Base-by-base conservation (phyloP, 164 flowering plant species). In the Euptelea pleiosperma region DNA sequence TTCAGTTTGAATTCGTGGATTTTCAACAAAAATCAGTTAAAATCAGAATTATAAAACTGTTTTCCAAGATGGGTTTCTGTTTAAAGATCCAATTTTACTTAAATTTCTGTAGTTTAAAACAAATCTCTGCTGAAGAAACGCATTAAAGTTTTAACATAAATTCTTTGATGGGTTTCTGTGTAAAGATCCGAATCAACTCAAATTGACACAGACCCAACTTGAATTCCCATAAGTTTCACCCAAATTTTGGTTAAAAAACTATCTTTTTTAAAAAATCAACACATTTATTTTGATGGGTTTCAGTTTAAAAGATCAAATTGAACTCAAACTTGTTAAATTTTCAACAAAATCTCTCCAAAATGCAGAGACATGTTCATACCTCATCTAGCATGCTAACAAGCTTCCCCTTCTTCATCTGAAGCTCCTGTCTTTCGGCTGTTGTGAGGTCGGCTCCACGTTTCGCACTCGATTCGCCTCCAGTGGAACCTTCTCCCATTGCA, bases 391-490 rank as follows among this genome's bases (percentile, higher is more conserved):
- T 91, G 81, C 61, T 75, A 18, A 89, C 70, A 14, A 94, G 84
- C 79, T 91, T 94, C 0, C 87, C 99, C 58, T 91, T 94, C 85
- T 91, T 94, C 97, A 89, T 86, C 77, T 91, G 99, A 73, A 94
- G 73, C 46, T 94, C 99, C 49, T 89, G 99, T 56, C 83, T 83
- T 73, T 91, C 93, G 0, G 83, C 87, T 3, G 96, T 82, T 4
- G 79, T 58, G 5, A 89, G 80, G 62, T 94, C 97, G 1, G 79
- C 65, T 14, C 61, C 69, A 0, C 69, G 73, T 47, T 71, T 81
- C 9, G 41, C 70, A 49, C 72, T 61, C 0, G 58, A 40, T 33
- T 77, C 85, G 0, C 74, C 87, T 2, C 67, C 81, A 6, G 42
- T 64, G 0, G 74, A 57, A n/a, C 69, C 73, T 24, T 78, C 85